phyloP scores from a whole-genome alignment of 2,329 filamentous ascomycete genomes.

The Xylariomycetidae sp. region DNA sequence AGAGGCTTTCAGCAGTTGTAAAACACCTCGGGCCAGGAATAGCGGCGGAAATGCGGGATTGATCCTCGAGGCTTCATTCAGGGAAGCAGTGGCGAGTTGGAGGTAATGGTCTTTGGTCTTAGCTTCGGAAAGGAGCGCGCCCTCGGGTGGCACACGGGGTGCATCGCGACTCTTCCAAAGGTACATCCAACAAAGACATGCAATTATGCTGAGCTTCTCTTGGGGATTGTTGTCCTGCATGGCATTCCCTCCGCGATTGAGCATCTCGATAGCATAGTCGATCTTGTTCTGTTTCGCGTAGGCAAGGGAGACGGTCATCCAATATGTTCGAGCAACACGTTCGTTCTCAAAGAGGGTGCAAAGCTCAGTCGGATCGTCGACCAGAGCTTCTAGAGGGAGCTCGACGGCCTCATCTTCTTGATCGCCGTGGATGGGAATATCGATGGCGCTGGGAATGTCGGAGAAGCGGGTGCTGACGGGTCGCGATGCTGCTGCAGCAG shows the following conservation, averaged over 20 bases:
- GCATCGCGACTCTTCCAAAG: constrained; percentile 85
- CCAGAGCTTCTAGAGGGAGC: constrained; percentile 83
- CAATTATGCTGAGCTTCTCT: constrained; percentile 80
- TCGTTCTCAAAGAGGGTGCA: constrained; percentile 95
- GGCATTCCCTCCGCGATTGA: constrained; percentile 69
- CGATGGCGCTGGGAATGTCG: constrained; percentile 61
- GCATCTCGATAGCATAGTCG: constrained; percentile 73
- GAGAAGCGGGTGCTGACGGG: constrained; percentile 55
- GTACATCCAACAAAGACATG: constrained; percentile 86
- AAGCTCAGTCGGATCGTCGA: constrained; percentile 91
- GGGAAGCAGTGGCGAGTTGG: constrained; percentile 79
- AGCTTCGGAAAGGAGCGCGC: constrained; percentile 60
- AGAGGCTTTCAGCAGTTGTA: constrained; percentile 83
- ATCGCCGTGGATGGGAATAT: constrained; percentile 61
- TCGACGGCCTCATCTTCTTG: constrained; percentile 75
- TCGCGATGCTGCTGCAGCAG: constrained; percentile 21
- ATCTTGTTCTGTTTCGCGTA: constrained; percentile 96
- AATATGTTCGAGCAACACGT: constrained; percentile 82
- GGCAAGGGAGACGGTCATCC: constrained; percentile 96
- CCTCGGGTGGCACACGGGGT: constrained; percentile 57
- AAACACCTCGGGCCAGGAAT: constrained; percentile 83
- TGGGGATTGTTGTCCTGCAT: constrained; percentile 67
- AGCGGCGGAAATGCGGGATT: constrained; percentile 90
- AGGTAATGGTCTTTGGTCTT: constrained; percentile 94
- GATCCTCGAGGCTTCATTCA: constrained; percentile 93